phyloP scores from a whole-genome alignment of 495 filamentous ascomycete genomes.

The Aspergillus panamensis region DNA sequence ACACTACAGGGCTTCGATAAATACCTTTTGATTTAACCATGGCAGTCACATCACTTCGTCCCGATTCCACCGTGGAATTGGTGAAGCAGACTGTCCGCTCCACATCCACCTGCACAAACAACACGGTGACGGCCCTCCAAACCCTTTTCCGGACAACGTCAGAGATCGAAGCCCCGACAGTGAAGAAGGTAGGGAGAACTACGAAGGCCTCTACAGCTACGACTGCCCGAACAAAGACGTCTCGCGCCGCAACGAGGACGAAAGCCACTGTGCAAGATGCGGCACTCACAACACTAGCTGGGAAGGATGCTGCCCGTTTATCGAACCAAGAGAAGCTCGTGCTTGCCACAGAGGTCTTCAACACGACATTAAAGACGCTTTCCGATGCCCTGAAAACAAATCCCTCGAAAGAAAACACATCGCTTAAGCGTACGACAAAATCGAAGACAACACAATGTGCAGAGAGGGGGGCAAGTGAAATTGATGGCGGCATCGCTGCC shows the following conservation, averaged over 20 bases:
- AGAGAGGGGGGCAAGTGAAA: conserved; percentile 17
- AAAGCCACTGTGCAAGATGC: conserved; percentile 28
- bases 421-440: conserved; percentile 50
- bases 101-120: conserved; percentile 45
- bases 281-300: conserved; percentile 28
- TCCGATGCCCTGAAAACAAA: conserved; percentile 63
- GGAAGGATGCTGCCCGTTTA: conserved; percentile 40
- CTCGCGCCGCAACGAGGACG: conserved; percentile 34
- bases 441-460: conserved; percentile 14
- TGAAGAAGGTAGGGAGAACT: conserved; percentile 15
- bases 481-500: conserved; percentile 33
- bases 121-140: conserved; percentile 46
- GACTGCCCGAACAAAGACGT: conserved; percentile 33
- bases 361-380: conserved; percentile 68
- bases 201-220: conserved; percentile 26
- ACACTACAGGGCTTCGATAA: conserved; percentile 15
- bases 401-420: conserved; percentile 42
- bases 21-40: conserved; percentile 22
- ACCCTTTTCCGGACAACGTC: conserved; percentile 36
- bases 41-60: conserved; percentile 38
- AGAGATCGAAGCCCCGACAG: conserved; percentile 23
- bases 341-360: conserved; percentile 80
- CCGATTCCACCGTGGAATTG: conserved; percentile 39
- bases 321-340: conserved; percentile 60
- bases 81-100: conserved; percentile 50